Evolutionary conservation across 768 basidiomycete species (phyloP).

Genomic region (Tylopilus sp.): DNA sequence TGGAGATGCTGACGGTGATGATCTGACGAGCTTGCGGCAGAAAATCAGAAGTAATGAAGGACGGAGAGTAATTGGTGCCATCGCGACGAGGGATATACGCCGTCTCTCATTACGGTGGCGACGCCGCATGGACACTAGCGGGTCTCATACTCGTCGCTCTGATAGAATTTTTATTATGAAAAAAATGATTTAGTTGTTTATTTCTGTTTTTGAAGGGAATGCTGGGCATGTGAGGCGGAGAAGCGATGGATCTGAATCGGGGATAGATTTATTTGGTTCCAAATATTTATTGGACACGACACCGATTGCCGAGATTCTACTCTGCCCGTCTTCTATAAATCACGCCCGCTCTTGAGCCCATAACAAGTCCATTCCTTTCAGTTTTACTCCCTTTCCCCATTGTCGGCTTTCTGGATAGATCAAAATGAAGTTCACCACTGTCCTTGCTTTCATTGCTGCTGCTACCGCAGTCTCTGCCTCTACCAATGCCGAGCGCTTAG

Average conservation of each 20-base stretch:
- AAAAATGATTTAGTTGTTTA: too few species aligned
- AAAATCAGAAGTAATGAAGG: not conserved
- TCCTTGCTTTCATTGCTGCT: slow-evolving; percentile 37
- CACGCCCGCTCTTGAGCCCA: not conserved
- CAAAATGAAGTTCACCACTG: slow-evolving; percentile 29
- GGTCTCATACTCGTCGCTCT: too few species aligned
- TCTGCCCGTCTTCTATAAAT: slow-evolving; percentile 9
- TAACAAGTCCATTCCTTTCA: not conserved
- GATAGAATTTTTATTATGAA: not conserved
- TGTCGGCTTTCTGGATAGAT: not conserved
- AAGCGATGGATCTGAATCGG: slow-evolving; percentile 6
- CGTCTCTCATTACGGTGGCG: not conserved
- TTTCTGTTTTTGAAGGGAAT: not conserved
- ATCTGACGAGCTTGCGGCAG: too few species aligned
- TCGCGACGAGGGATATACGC: not conserved
- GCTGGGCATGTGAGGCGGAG: not conserved
- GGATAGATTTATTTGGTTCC: too few species aligned
- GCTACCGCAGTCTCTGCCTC: slow-evolving; percentile 40
- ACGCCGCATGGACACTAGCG: too few species aligned
- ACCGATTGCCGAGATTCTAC: slow-evolving; percentile 19
- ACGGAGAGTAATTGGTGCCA: not conserved
- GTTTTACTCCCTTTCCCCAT: not conserved
- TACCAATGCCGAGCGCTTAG: slow-evolving; percentile 52
- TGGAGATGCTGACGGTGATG: too few species aligned
- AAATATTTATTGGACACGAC: not conserved